A percentile compares a stretch with the other conserved stretches of the same genome.
These are phyloP conservation scores for Phaeophleospora eucalypticola DNA, from an alignment of 2,329 filamentous ascomycete genomes.

Conservation along the genomic window DNA sequence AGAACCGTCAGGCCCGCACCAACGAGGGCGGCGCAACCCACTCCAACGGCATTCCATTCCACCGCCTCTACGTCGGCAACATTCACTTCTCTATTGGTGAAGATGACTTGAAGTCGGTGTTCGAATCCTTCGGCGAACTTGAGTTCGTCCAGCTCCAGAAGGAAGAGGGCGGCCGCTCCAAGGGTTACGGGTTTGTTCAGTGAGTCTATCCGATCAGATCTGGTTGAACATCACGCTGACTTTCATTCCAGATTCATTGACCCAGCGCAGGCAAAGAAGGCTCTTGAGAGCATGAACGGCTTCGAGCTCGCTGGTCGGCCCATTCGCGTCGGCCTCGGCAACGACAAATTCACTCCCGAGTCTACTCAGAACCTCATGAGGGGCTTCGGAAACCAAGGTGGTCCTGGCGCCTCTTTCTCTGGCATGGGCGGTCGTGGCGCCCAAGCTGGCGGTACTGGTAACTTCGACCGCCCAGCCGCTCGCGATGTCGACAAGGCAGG, in stretches of 20 bases:
- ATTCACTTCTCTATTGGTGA: slow-evolving; percentile 99
- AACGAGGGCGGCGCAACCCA: slow-evolving; percentile 65
- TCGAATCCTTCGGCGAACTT: slow-evolving; percentile 94
- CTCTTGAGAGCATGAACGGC: slow-evolving; percentile 97
- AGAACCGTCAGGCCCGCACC: slow-evolving; percentile 92
- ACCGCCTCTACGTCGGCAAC: slow-evolving; percentile 97
- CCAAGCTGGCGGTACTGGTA: slow-evolving; percentile 67
- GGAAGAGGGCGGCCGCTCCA: slow-evolving; percentile 83
- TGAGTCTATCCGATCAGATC: slow-evolving; percentile 49
- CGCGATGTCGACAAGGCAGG: slow-evolving; percentile 82
- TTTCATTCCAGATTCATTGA: slow-evolving; percentile 45
- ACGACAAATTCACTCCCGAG: slow-evolving; percentile 99
- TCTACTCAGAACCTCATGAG: slow-evolving; percentile 89
- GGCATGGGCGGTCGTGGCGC: slow-evolving; percentile 82
- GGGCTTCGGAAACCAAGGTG: slow-evolving; percentile 65
- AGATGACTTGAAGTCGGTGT: slow-evolving; percentile 89
- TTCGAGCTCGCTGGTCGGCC: slow-evolving; percentile 96
- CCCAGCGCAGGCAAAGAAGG: slow-evolving; percentile 85
- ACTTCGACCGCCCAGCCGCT: slow-evolving; percentile 79
- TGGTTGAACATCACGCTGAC: slow-evolving; percentile 11
- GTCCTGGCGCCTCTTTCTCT: slow-evolving; percentile 71
- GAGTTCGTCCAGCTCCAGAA: slow-evolving; percentile 98
- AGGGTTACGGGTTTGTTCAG: slow-evolving; percentile 98
- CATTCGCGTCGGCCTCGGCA: slow-evolving; percentile 97
- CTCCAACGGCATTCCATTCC: slow-evolving; percentile 86